Percentiles rank a stretch among this genome's conserved stretches.
These are phyloP conservation scores for Pleomassaria siparia DNA, from an alignment of 2,329 filamentous ascomycete genomes.

Conservation along the genomic window DNA sequence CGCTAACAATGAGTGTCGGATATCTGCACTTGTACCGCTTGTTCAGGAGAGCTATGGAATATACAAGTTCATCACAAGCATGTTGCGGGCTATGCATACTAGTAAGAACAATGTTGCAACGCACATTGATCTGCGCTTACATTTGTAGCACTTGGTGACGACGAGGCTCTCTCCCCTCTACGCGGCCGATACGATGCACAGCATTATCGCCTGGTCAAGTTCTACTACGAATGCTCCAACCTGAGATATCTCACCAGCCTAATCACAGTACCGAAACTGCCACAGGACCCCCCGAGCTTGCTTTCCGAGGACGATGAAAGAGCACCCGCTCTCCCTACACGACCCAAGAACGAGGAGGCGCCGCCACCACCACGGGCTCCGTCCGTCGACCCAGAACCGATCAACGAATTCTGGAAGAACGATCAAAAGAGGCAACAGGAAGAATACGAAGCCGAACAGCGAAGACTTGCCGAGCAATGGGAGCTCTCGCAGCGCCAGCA, in stretches of 20 bases:
- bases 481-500: slow-evolving; percentile 79
- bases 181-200: slow-evolving; percentile 90
- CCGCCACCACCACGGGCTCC: slow-evolving; percentile 68
- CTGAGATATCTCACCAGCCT: slow-evolving; percentile 93
- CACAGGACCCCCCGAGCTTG: slow-evolving; percentile 89
- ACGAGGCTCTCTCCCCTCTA: slow-evolving; percentile 86
- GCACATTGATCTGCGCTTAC: slow-evolving; percentile 7
- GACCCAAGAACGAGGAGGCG: slow-evolving; percentile 71
- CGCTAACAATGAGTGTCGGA: slow-evolving; percentile 93
- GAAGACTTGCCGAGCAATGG: slow-evolving; percentile 82
- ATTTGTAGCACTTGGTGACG: slow-evolving; percentile 76
- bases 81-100: slow-evolving; percentile 96
- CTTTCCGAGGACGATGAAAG: slow-evolving; percentile 77
- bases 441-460: slow-evolving; percentile 93
- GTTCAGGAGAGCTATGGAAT: slow-evolving; percentile 99
- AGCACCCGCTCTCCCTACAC: slow-evolving; percentile 77
- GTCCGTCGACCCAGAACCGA: slow-evolving; percentile 84
- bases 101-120: slow-evolving; percentile 58
- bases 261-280: slow-evolving; percentile 93
- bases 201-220: slow-evolving; percentile 93
- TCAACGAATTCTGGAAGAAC: slow-evolving; percentile 97
- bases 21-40: slow-evolving; percentile 87
- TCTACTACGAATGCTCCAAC: slow-evolving; percentile 99
- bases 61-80: slow-evolving; percentile 99
- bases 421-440: slow-evolving; percentile 89